phyloP scores from a whole-genome alignment of 441 rosid genomes.

The Biscutella laevigata region DNA sequence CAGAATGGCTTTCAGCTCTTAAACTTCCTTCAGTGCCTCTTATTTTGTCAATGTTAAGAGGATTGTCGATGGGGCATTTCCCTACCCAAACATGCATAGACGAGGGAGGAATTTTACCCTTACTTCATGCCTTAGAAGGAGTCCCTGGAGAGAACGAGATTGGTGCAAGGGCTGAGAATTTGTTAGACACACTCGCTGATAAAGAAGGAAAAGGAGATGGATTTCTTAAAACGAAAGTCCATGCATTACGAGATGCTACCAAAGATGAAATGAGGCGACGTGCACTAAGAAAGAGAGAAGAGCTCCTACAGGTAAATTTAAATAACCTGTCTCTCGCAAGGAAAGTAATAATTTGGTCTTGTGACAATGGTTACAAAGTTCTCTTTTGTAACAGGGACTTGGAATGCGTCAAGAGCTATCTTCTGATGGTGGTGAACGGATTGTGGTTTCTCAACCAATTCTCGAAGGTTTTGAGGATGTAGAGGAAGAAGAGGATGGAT shows the following conservation, averaged over 20 bases:
- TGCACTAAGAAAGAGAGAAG: slow-evolving; percentile 81
- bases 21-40: slow-evolving; percentile 87
- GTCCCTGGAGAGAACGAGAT: slow-evolving; percentile 94
- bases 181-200: slow-evolving; percentile 85
- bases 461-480: slow-evolving; percentile 98
- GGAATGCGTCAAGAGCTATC: slow-evolving; percentile 86
- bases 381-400: slow-evolving; percentile 53
- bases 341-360: slow-evolving; percentile 1
- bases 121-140: slow-evolving; percentile 98
- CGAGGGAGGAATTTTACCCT: slow-evolving; percentile 76
- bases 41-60: slow-evolving; percentile 89
- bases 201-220: slow-evolving; percentile 98
- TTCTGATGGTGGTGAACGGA: slow-evolving; percentile 94
- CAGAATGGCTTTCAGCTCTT: slow-evolving; percentile 74
- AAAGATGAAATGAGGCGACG: slow-evolving; percentile 94
- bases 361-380: slow-evolving; percentile 15
- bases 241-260: slow-evolving; percentile 79
- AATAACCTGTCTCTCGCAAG: slow-evolving; percentile 1
- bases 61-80: slow-evolving; percentile 96
- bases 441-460: slow-evolving; percentile 70
- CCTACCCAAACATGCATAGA: slow-evolving; percentile 86
- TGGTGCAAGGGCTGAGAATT: slow-evolving; percentile 98
- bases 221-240: slow-evolving; percentile 76
- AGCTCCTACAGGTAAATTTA: slow-evolving; percentile 72
- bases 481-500: slow-evolving; percentile 95